Evolutionary conservation across 1,139 yeast genomes (phyloP), one percentile per base, ranked within the genome.

Genomic region (Saccharomyces uvarum): DNA sequence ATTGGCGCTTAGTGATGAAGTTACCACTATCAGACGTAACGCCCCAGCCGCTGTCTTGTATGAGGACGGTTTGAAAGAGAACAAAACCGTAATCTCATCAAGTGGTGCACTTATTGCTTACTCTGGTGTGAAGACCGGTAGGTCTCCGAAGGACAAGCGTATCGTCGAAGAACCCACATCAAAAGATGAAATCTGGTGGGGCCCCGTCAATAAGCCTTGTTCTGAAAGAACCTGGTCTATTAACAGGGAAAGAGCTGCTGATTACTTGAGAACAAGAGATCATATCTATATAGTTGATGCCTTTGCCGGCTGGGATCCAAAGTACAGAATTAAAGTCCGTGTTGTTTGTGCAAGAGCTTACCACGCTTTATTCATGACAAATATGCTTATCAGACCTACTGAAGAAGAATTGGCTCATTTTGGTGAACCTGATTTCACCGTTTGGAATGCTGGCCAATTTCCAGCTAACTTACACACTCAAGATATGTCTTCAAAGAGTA

Each of bases 371-470:
- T 93, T 93, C 78, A 93, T 93, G 99, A 86, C 96, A 69, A 93
- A 93, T 73, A 93, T 93, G 99, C 79, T 93, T 76, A 93, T 93
- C 73, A 85, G 95, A 75, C 99, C 98, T 64, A 85, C 96, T 41
- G 83, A 78, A 42, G 95, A 90, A 76, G 98, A 93, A 76, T 80
- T 91, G 69, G 82, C 78, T 59, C 79, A 85, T 75, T 93, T 89
- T 68, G 98, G 97, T 70, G 96, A 90, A 77, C 99, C 99, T 56
- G 98, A 93, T 73, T 93, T 93, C 79, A 91, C 98, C 64, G 87
- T 93, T 69, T 93, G 95, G 88, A 93, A 93, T 71, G 98, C 97
- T 56, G 99, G 99, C 69, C 96, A 90, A 72, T 93, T 93, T 88
- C 98, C 98, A 54, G 99, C 99, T 54, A 93, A 93, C 75, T 85